phyloP scores from a whole-genome alignment of 768 basidiomycete species.

The Suillus sp. region DNA sequence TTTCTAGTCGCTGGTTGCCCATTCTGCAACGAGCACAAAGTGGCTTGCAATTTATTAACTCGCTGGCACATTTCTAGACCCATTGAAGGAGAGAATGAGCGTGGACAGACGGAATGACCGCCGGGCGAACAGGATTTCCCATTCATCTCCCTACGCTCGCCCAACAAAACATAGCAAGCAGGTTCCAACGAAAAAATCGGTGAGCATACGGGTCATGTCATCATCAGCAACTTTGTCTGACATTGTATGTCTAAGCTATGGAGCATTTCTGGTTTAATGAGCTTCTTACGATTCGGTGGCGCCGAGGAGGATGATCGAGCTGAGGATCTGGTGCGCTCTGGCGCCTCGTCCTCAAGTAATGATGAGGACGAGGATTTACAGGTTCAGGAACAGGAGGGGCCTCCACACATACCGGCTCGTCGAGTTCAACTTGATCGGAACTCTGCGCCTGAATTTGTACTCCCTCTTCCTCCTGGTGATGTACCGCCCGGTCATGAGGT shows the following conservation, averaged over 20 bases:
- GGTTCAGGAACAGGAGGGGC: conserved; percentile 24
- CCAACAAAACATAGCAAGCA: conserved; percentile 28
- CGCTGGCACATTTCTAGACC: conserved; percentile 18
- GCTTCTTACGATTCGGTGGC: conserved; percentile 46
- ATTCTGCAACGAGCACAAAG: conserved; percentile 14
- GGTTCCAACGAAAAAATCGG: conserved; percentile 48
- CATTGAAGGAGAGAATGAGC: conserved; percentile 47
- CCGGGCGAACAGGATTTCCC: conserved; percentile 37
- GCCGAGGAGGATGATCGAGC: conserved; percentile 25
- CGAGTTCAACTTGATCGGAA: conserved; percentile 25
- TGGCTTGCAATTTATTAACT: neutral
- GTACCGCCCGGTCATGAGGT: conserved; percentile 8
- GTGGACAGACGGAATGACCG: conserved; percentile 51
- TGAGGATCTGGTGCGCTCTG: conserved; percentile 19
- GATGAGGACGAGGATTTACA: conserved; percentile 26
- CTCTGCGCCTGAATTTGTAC: conserved; percentile 12
- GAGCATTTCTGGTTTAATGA: conserved; percentile 54
- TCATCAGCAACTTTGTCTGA: conserved; percentile 16
- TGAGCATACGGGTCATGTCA: conserved; percentile 26
- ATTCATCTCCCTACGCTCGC: conserved; percentile 61
- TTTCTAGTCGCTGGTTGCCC: conserved; percentile 9
- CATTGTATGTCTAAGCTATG: conserved; percentile 39
- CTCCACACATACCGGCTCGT: conserved; percentile 25
- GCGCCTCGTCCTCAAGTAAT: conserved; percentile 22
- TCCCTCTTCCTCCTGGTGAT: conserved; percentile 21